Percentiles rank a stretch among this genome's conserved stretches.
Conservation (phyloP, 2,329 filamentous ascomycete species). For the Colletotrichum tamarilloi region DNA sequence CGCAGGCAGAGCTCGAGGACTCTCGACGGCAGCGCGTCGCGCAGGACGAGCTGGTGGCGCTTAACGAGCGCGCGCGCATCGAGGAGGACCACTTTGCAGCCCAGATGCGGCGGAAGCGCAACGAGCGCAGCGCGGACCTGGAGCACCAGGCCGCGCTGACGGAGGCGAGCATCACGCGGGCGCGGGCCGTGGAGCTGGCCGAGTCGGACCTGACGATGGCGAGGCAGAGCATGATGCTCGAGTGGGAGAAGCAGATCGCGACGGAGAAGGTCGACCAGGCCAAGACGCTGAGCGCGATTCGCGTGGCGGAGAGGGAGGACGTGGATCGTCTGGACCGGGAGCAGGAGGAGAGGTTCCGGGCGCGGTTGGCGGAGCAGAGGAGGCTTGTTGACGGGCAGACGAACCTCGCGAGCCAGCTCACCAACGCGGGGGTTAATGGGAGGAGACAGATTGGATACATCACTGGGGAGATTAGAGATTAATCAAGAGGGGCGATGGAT, state of each 20-base stretch:
- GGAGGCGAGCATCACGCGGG: conserved; percentile 56
- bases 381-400: conserved; percentile 60
- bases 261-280: conserved; percentile 59
- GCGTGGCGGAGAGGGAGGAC: conserved; percentile 62
- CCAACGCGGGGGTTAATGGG: conserved; percentile 44
- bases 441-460: conserved; percentile 68
- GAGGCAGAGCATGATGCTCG: conserved; percentile 56
- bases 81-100: conserved; percentile 57
- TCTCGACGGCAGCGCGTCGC: conserved; percentile 58
- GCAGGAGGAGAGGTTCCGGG: conserved; percentile 57
- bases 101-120: conserved; percentile 49
- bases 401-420: conserved; percentile 49
- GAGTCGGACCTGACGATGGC: conserved; percentile 58
- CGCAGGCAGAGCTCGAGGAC: conserved; percentile 63
- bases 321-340: conserved; percentile 59
- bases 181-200: conserved; percentile 56
- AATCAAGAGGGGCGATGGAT: background rate
- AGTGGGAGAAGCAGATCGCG: conserved; percentile 61
- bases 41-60: conserved; percentile 55
- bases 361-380: conserved; percentile 61
- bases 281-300: conserved; percentile 60
- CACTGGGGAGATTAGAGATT: conserved; percentile 59
- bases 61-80: conserved; percentile 57
- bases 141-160: conserved; percentile 60
- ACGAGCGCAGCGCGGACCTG: conserved; percentile 50